Evolutionary conservation across 768 basidiomycete genomes (phyloP).

Genomic region (Scleroderma citrinum): DNA sequence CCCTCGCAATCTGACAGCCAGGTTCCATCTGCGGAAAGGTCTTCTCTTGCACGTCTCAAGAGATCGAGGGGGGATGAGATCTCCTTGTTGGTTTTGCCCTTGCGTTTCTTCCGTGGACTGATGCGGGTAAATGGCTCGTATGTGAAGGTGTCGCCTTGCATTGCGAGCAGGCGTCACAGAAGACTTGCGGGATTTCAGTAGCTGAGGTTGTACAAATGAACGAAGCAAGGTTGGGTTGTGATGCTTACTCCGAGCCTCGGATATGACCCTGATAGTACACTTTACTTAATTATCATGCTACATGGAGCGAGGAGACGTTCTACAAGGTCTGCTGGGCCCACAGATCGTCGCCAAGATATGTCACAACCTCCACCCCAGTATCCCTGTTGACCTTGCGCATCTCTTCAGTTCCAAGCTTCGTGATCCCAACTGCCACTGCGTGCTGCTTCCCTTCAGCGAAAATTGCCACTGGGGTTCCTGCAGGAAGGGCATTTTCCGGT

Average conservation of each 20-base stretch:
- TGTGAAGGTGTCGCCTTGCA: slow-evolving; percentile 25
- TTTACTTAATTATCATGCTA: background rate
- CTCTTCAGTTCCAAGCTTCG: slow-evolving; percentile 80
- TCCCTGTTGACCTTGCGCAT: slow-evolving; percentile 88
- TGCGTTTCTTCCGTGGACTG: slow-evolving; percentile 47
- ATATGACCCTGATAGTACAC: background rate
- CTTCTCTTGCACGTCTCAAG: slow-evolving; percentile 39
- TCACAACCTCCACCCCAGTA: slow-evolving; percentile 81
- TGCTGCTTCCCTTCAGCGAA: slow-evolving; percentile 95
- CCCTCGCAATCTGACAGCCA: slow-evolving; percentile 56
- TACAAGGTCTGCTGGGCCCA: slow-evolving; percentile 68
- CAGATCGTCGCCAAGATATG: slow-evolving; percentile 83
- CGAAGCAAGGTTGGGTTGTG: too few relatives aligned
- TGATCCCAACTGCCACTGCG: slow-evolving; percentile 80
- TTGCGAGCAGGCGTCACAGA: slow-evolving; percentile 7
- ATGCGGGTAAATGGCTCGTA: slow-evolving; percentile 48
- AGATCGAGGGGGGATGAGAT: slow-evolving; percentile 31
- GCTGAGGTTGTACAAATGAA: too few relatives aligned
- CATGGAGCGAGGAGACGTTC: background rate
- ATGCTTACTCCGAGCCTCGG: background rate
- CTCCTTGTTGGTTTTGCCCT: slow-evolving; percentile 27
- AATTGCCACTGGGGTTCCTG: slow-evolving; percentile 80
- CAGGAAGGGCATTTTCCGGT: slow-evolving; percentile 56
- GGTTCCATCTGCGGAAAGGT: slow-evolving; percentile 38
- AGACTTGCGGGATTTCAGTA: background rate